A percentile compares a stretch with the other conserved stretches of the same genome.
Evolutionary conservation across 768 basidiomycete species (phyloP).

Genomic region (Suillus luteus): DNA sequence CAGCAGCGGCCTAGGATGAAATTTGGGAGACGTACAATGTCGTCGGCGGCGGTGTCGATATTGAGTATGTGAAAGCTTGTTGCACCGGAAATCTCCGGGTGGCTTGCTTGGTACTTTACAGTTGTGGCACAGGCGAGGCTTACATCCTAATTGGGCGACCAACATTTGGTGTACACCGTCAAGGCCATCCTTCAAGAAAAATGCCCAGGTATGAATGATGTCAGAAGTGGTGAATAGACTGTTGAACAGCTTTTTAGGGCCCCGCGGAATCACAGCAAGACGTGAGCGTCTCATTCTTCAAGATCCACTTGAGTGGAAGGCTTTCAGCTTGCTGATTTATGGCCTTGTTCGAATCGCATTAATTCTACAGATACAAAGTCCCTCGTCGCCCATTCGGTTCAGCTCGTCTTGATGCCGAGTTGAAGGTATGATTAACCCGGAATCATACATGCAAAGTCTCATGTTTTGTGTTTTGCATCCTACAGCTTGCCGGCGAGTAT

Average conservation of each 20-base stretch:
- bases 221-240: constrained; percentile 19
- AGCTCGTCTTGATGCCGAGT: constrained; percentile 98
- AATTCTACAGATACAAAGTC: constrained; percentile 89
- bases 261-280: constrained; percentile 91
- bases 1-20: constrained; percentile 19
- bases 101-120: constrained; percentile 67
- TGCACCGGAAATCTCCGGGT: constrained; percentile 59
- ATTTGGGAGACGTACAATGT: constrained; percentile 43
- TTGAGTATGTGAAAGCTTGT: constrained; percentile 38
- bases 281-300: constrained; percentile 70
- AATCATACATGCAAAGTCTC: constrained; percentile 6
- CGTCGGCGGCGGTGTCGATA: constrained; percentile 52
- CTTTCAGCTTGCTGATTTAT: constrained; percentile 60
- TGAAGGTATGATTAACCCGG: constrained; percentile 69
- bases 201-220: constrained; percentile 77
- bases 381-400: constrained; percentile 96
- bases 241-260: constrained; percentile 59
- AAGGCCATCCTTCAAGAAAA: constrained; percentile 57
- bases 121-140: constrained; percentile 48
- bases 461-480: constrained; percentile 11
- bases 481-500: constrained; percentile 97
- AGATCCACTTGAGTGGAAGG: constrained; percentile 74
- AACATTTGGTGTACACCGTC: constrained; percentile 28
- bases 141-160: constrained; percentile 41
- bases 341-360: constrained; percentile 44